Percentiles rank a stretch among this genome's conserved stretches.
phyloP scores from a whole-genome alignment of 108 stramenopile species.

The Ochromonas danica region DNA sequence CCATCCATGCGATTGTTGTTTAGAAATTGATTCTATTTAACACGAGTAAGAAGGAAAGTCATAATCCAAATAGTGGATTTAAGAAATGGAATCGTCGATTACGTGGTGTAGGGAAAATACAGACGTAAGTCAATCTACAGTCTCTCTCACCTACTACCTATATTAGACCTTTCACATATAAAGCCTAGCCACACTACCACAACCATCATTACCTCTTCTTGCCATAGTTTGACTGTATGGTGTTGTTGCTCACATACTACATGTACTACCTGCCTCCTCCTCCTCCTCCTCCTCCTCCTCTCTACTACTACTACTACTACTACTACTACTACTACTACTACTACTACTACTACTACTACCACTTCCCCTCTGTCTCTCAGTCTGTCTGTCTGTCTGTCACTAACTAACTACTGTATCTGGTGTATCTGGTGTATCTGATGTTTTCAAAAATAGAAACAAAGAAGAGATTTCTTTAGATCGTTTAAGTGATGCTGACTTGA shows the following conservation, averaged over 20 bases:
- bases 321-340: not conserved
- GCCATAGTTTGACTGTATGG: slow-evolving; percentile 44
- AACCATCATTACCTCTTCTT: too few relatives aligned
- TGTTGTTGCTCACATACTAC: slow-evolving; percentile 32
- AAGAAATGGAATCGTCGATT: slow-evolving; percentile 65
- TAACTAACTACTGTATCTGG: too few relatives aligned
- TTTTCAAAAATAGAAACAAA: slow-evolving; percentile 50
- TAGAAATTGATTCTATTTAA: slow-evolving; percentile 59
- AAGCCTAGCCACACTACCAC: slow-evolving; percentile 59
- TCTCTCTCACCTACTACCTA: not conserved
- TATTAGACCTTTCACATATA: slow-evolving; percentile 46
- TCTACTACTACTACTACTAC: not conserved
- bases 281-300: not conserved
- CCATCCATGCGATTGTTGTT: too few relatives aligned
- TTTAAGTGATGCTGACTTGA: slow-evolving; percentile 41
- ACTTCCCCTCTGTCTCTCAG: not conserved
- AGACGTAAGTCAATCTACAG: not conserved
- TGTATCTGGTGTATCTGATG: too few relatives aligned
- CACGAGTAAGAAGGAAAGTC: slow-evolving; percentile 67
- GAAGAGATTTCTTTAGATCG: slow-evolving; percentile 45
- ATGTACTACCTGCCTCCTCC: not conserved
- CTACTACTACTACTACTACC: not conserved
- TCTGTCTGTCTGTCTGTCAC: not conserved
- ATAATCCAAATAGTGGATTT: slow-evolving; percentile 58
- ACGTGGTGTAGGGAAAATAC: not conserved